Percentiles rank a stretch among this genome's conserved stretches.
phyloP scores from a whole-genome alignment of 345 rosid species.

The Gynandropsis gynandra region DNA sequence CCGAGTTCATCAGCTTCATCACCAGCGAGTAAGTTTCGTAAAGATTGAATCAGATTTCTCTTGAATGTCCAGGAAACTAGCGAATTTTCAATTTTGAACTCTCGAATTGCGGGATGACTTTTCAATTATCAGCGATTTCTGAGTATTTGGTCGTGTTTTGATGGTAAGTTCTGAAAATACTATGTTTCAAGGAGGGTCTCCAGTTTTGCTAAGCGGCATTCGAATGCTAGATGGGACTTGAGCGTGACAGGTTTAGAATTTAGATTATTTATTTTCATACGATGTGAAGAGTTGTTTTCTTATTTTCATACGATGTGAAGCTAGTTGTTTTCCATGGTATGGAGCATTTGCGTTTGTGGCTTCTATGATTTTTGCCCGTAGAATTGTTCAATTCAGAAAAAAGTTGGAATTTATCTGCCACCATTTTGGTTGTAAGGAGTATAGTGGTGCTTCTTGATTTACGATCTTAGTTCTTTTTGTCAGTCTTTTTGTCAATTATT shows the following conservation, averaged over 20 bases:
- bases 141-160: too few species aligned
- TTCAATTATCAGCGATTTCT: too few species aligned
- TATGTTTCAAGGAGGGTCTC: too few species aligned
- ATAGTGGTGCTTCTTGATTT: not conserved
- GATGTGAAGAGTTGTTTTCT: not conserved
- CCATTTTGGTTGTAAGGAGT: too few species aligned
- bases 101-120: too few species aligned
- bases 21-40: slow-evolving; percentile 49
- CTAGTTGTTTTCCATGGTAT: not conserved
- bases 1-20: slow-evolving; percentile 64
- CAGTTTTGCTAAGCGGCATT: too few species aligned
- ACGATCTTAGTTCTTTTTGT: not conserved
- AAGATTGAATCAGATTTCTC: not conserved
- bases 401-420: not conserved
- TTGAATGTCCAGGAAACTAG: not conserved
- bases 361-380: not conserved
- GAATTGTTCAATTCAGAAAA: not conserved
- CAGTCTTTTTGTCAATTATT: not conserved
- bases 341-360: not conserved
- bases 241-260: not conserved
- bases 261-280: not conserved
- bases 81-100: not conserved
- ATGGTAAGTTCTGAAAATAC: too few species aligned
- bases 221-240: too few species aligned
- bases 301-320: not conserved